Evolutionary conservation across 371 early-diverging fungal genomes (phyloP).

Genomic region (Mucor lusitanicus): DNA sequence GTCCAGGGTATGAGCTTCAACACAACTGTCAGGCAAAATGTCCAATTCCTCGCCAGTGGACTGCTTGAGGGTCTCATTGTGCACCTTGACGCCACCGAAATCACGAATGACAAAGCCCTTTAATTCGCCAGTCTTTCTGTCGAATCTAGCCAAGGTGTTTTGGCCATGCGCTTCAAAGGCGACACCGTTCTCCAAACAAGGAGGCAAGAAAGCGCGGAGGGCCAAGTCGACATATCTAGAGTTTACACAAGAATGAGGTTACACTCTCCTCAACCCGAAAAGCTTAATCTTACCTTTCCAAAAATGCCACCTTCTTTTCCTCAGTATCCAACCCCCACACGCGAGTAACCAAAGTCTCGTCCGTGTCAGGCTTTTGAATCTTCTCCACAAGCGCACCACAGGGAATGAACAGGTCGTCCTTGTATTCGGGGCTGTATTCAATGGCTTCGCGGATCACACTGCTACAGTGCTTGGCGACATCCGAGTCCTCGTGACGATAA

Average conservation of each 20-base stretch:
- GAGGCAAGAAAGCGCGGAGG: slow-evolving; percentile 67
- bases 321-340: slow-evolving; percentile 59
- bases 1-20: slow-evolving; percentile 53
- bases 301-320: slow-evolving; percentile 54
- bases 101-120: slow-evolving; percentile 73
- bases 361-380: slow-evolving; percentile 50
- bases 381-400: slow-evolving; percentile 71
- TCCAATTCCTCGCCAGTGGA: slow-evolving; percentile 51
- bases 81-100: slow-evolving; percentile 75
- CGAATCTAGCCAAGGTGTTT: slow-evolving; percentile 67
- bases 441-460: slow-evolving; percentile 64
- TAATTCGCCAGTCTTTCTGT: slow-evolving; percentile 54
- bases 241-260: neutral
- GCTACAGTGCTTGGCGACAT: slow-evolving; percentile 70
- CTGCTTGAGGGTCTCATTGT: slow-evolving; percentile 52
- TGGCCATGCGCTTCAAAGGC: slow-evolving; percentile 79
- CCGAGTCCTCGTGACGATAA: slow-evolving; percentile 53
- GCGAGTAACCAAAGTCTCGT: slow-evolving; percentile 47
- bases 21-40: slow-evolving; percentile 61
- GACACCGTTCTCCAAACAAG: slow-evolving; percentile 65
- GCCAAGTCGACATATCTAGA: slow-evolving; percentile 47
- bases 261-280: neutral
- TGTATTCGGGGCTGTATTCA: slow-evolving; percentile 44
- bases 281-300: slow-evolving; percentile 38
- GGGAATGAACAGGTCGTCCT: slow-evolving; percentile 58